Evolutionary conservation across 176 grass and related monocot genomes (phyloP), one percentile per base, ranked within the genome.

Genomic region (Rhynchospora breviuscula): DNA sequence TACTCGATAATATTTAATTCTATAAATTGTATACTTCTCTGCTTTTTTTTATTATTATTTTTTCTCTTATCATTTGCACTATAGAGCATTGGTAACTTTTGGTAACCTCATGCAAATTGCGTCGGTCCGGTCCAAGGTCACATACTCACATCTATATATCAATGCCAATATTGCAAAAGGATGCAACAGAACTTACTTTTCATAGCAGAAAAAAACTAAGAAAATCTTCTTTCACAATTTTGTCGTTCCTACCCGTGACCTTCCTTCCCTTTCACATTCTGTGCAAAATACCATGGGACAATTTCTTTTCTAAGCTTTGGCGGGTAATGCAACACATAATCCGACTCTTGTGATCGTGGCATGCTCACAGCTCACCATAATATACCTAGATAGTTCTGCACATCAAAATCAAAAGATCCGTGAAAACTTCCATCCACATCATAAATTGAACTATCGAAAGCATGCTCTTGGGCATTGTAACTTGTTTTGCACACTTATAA

Each of bases 161-260:
- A 5, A 0, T 61, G 62, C 62, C 62, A 64, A 26, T 62, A 64
- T 64, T 64, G 8, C 7, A 19, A 40, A 70, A 40, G 45, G 7
- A 70, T 46, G 14, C 67, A 3, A 46, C 67, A 19, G 11, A 47
- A 71, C 7, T 71, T 17, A 71, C 6, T 71, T 71, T 14, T 7
- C 43, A 47, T 71, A 15, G 18, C 43, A 47, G 10, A 47, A 68
- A 45, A 45, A 11, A 9, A 1, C 8, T 21, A 21, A 47, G 3
- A 21, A 70, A 71, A 46, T 71, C 40, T 19, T 53, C 71, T 48
- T 48, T 75, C 47, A 53, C 47, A 75, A 15, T 15, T 54, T 76
- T 76, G 71, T 76, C 71, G 11, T 76, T 53, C 71, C 46, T 12
- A 53, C 71, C 71, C 71, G 71, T 76, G 71, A 76, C 10, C 7